Percentiles rank a stretch among this genome's conserved stretches.
Conservation (phyloP, 2,329 filamentous ascomycete species). For the Diaporthe humulicola region DNA sequence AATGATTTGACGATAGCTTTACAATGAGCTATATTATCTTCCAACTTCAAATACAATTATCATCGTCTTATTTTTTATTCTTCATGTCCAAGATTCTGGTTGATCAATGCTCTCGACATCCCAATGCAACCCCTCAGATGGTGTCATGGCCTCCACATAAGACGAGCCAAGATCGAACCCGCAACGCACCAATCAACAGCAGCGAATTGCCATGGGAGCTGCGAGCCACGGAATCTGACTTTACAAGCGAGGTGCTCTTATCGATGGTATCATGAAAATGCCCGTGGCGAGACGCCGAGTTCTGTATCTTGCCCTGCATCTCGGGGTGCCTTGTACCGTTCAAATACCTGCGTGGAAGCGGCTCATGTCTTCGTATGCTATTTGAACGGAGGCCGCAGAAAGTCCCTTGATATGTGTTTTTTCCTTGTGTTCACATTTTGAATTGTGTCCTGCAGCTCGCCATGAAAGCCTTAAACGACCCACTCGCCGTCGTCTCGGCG, state of each 20-base stretch:
- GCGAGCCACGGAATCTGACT: background rate
- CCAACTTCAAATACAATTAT: background rate
- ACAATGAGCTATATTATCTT: background rate
- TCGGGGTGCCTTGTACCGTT: background rate
- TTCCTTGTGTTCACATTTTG: no score
- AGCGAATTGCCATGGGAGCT: background rate
- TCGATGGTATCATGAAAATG: slow-evolving; percentile 35
- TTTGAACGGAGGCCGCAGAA: accelerated
- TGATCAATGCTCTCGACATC: background rate
- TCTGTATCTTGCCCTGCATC: background rate
- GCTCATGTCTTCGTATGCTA: background rate
- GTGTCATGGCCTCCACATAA: slow-evolving; percentile 36
- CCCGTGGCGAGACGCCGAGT: background rate
- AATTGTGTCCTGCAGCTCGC: no score
- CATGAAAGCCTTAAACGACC: slow-evolving; percentile 18
- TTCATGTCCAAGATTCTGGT: background rate
- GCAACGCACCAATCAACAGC: slow-evolving; percentile 33
- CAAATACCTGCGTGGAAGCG: background rate
- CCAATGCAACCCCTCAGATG: slow-evolving; percentile 33
- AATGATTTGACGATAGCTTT: background rate
- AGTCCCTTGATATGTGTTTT: background rate
- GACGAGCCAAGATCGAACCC: slow-evolving; percentile 23
- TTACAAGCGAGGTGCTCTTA: background rate
- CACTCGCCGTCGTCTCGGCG: background rate
- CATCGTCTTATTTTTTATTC: background rate